Base-by-base conservation (phyloP, 257 asterid genomes). In the Fraxinus pennsylvanica region DNA sequence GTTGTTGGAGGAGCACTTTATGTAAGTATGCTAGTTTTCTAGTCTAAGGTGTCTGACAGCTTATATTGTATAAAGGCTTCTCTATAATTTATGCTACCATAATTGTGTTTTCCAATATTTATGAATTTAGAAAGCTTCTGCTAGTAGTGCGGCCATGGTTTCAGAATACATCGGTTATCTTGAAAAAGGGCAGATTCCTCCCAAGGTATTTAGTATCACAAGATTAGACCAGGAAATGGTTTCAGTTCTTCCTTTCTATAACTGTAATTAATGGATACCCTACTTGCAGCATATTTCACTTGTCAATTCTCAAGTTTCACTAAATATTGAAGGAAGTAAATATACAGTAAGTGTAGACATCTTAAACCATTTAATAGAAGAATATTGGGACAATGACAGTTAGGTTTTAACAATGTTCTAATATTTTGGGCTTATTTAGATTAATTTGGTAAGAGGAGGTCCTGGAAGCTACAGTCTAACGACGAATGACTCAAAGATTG, bases 1-100 rank as follows among this genome's bases (percentile, higher is more conserved):
- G 99, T 96, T 50, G 98, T 93, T 67, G 99, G 98, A 76, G 99
- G 99, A 71, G 97, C 98, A 79, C 98, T 96, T 84, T 93, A 93
- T 86, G 99, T 96, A 85, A 85, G 98, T 84, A 29, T 76, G 76
- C 57, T 30, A 27, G 32, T 17, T 72, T 14, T 57, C 61, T 75
- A 17, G 35, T 75, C 70, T 32, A 78, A 75, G 59, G 75, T 81
- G 72, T 73, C 68, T 59, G 76, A 54, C 38, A 69, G n/a, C 30
- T 67, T 59, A 39, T 78, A 25, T 68, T 74, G 45, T 79, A 59
- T 36, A 63, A 22, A 22, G 50, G 33, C 9, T 10, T 22, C 69
- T 7, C 47, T 32, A 33, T 35, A 54, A 73, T 9, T 77, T 38
- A 32, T 68, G 39, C 63, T 59, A 30, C 67, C 73, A 38, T 61